Evolutionary conservation across 179 eudicot genomes (phyloP), one percentile per base, ranked within the genome.

Genomic region (Silene coronaria): DNA sequence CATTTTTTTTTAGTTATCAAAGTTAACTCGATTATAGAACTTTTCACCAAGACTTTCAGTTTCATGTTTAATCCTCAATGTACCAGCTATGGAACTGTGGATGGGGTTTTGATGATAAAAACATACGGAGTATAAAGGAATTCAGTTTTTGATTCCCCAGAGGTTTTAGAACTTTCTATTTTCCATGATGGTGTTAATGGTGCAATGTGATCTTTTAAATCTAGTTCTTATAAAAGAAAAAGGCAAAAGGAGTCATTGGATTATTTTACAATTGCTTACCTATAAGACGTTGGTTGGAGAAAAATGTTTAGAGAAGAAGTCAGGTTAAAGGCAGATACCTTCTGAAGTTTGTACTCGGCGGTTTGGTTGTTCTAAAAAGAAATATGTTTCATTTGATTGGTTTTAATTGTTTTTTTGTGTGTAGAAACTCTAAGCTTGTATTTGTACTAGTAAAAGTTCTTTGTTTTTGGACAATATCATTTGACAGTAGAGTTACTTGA

Each of bases 401-500:
- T 67, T 68, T 42, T 14, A 22, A 34, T 26, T 42, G 21, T 7
- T 68, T 68, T 67, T 38, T 2, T 21, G 45, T 68, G 55, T 68
- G 28, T 68, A 0, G 55, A 68, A 68, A 68, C 57, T 14, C 17
- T 22, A 42, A 19, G 46, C 53, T 21, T 4, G 71, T 21, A 24
- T 26, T 19, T 68, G 30, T 68, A 36, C 30, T 10, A 21, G n/a
- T 68, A 22, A 12, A 38, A 21, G 6, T 67, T 42, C 28, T 36
- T 45, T 68, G 28, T 24, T 64, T 30, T 64, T 64, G 68, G 17
- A 27, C 68, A 27, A 2, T 64, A 28, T 13, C 38, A 64, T 64
- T 64, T 64, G 36, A 64, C 42, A 64, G 68, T 17, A 64, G 68
- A 17, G 68, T 28, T 27, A 64, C 68, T 17, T 53, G 21, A 17